Conservation (phyloP, 2,329 filamentous ascomycete species). For the Colletotrichum sublineola region DNA sequence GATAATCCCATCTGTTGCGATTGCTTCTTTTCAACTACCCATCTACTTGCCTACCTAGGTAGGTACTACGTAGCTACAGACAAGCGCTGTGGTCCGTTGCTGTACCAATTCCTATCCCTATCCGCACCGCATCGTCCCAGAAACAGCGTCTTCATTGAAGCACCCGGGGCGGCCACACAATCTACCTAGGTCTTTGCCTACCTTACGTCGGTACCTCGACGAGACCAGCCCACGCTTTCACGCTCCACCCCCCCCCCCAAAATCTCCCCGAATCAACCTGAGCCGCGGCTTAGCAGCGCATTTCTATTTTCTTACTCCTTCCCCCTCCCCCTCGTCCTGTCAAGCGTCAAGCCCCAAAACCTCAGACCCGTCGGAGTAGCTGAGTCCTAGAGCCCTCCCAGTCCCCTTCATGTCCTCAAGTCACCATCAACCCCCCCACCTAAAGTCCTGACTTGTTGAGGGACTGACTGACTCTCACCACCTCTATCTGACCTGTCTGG, state of each 20-base stretch:
- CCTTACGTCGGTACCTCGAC: neutral
- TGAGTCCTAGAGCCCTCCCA: neutral
- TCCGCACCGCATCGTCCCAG: slow-evolving; percentile 30
- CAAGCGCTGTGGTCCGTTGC: neutral
- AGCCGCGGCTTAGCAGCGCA: slow-evolving; percentile 15
- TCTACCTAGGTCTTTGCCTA: neutral
- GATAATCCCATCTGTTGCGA: neutral
- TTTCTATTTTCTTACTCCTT: slow-evolving; percentile 41
- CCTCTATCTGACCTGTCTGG: slow-evolving; percentile 9
- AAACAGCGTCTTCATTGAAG: slow-evolving; percentile 23
- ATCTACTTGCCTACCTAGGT: neutral
- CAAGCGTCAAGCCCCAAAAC: slow-evolving; percentile 9
- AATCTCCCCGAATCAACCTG: neutral
- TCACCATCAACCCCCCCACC: neutral
- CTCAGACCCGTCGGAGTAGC: slow-evolving; percentile 17
- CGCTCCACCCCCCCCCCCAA: slow-evolving; percentile 19
- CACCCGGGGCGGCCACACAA: neutral
- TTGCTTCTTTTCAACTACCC: neutral
- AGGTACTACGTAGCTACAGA: neutral
- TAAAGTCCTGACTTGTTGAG: slow-evolving; percentile 7
- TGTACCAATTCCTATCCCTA: neutral
- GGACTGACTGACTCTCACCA: neutral
- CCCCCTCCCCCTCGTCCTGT: slow-evolving; percentile 11
- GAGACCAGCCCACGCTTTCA: slow-evolving; percentile 9
- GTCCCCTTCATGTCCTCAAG: slow-evolving; percentile 4